phyloP scores from a whole-genome alignment of 495 filamentous ascomycete genomes.

The Tuber brumale region DNA sequence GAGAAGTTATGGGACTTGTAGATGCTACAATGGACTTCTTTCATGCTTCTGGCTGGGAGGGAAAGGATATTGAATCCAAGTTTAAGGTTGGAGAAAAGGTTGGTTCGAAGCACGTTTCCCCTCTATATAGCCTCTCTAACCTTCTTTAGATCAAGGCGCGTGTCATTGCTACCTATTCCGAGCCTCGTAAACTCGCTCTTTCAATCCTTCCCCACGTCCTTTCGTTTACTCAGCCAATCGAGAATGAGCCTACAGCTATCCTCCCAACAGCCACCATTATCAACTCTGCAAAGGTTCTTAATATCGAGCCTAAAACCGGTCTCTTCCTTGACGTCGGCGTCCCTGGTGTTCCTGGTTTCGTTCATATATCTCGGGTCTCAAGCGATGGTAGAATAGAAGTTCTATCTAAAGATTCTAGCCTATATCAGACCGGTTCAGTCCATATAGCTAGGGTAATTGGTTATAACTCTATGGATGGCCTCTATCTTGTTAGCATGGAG shows the following conservation, averaged over 20 bases:
- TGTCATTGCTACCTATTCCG: constrained; percentile 75
- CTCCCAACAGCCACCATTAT: constrained; percentile 70
- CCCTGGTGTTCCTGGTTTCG: constrained; percentile 68
- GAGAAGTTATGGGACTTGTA: constrained; percentile 87
- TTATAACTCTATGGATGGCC: constrained; percentile 77
- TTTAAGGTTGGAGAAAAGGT: constrained; percentile 69
- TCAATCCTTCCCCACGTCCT: constrained; percentile 79
- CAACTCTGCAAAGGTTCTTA: constrained; percentile 65
- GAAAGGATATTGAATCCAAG: constrained; percentile 61
- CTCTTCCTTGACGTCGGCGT: constrained; percentile 75
- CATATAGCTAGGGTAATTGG: constrained; percentile 78
- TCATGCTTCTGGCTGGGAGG: constrained; percentile 59
- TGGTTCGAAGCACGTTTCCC: not conserved
- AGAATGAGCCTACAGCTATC: constrained; percentile 39
- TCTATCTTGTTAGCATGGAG: constrained; percentile 80
- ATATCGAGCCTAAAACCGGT: constrained; percentile 69
- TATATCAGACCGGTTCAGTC: constrained; percentile 65
- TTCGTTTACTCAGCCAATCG: constrained; percentile 53
- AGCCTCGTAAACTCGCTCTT: constrained; percentile 74
- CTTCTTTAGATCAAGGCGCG: constrained; percentile 59
- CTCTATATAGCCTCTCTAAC: constrained; percentile 10
- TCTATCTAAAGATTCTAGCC: constrained; percentile 64
- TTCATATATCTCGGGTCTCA: constrained; percentile 84
- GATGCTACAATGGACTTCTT: constrained; percentile 84
- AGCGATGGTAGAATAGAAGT: constrained; percentile 73